Evolutionary conservation across 208 protist genomes (phyloP), one percentile per base, ranked within the genome.

Genomic region (Acanthamoeba lenticulata): DNA sequence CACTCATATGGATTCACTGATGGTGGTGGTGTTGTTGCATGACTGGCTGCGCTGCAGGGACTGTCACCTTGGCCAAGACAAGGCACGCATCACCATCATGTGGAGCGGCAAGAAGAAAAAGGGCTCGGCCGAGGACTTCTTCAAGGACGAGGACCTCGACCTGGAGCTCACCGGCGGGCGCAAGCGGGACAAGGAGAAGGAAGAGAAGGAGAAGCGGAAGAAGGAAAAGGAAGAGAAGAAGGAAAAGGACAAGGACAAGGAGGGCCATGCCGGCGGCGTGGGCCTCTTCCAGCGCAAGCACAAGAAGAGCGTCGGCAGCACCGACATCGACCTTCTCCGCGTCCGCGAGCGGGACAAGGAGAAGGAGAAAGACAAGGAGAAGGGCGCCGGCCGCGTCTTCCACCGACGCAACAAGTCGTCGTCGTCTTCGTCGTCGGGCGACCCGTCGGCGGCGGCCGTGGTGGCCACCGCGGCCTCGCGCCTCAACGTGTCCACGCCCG

Each of bases 101-200:
- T 85, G 74, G 74, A 85, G 74, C 44, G 74, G 74, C 0, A 85
- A 85, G 44, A 85, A 85, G 74, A 85, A 85, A 7, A 85, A 85
- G 29, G 74, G 74, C 5, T 57, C 74, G 27, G 74, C 74, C 1
- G 74, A 85, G 42, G 74, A 85, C 17, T 85, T 85, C 74, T 85
- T 85, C 74, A 85, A 85, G 44, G 74, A 85, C 19, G 74, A 85
- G 44, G 74, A 85, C 42, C 74, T 85, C 7, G 74, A 85, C 42
- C 44, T 85, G n/a, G 74, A 85, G 38, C 32, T 38, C 42, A 55
- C 42, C 44, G 74, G 74, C n/a, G 44, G 44, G 21, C 38, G 44
- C 17, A 79, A 45, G 32, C 9, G 27, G 36, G 67, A 79, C 36
- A 79, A 79, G 74, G 44, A 85, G n/a, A 55, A 85, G 74, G 44